phyloP scores from a whole-genome alignment of 805 yeast species.

The Dipodascopsis uninucleata region DNA sequence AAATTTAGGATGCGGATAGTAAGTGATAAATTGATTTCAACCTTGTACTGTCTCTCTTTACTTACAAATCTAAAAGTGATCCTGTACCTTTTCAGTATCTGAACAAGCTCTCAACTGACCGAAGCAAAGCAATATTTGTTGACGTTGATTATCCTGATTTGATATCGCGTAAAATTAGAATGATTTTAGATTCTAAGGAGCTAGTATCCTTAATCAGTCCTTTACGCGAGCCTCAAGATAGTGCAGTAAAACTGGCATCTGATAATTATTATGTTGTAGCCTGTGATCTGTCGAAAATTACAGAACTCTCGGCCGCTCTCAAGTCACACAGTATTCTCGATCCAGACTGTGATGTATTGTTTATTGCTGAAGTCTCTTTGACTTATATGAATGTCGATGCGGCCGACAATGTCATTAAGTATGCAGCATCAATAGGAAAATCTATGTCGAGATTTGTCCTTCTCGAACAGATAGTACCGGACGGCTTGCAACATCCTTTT shows the following conservation, averaged over 20 bases:
- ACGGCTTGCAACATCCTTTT: conserved; percentile 60
- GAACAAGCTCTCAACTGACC: conserved; percentile 33
- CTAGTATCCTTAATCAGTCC: conserved; percentile 35
- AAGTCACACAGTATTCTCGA: conserved; percentile 17
- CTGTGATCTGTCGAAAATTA: conserved; percentile 58
- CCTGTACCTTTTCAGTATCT: conserved; percentile 55
- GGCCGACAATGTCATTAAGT: conserved; percentile 58
- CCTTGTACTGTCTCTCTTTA: conserved; percentile 39
- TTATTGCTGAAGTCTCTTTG: conserved; percentile 77
- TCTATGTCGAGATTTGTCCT: conserved; percentile 52
- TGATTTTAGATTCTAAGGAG: conserved; percentile 51
- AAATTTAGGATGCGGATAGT: conserved; percentile 76
- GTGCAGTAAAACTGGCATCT: conserved; percentile 36
- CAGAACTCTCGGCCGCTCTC: conserved; percentile 34
- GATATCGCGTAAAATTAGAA: conserved; percentile 50
- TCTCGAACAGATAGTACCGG: conserved; percentile 69
- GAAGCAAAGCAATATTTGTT: conserved; percentile 47
- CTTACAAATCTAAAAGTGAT: conserved; percentile 35
- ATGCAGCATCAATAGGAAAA: conserved; percentile 43
- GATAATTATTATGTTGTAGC: conserved; percentile 55
- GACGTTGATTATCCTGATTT: conserved; percentile 77
- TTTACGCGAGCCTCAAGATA: conserved; percentile 6
- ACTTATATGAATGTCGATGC: conserved; percentile 70
- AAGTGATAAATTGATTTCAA: conserved; percentile 37
- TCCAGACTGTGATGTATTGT: conserved; percentile 39